These are phyloP conservation scores for Aspergillus mulundensis DNA, from an alignment of 495 filamentous ascomycete genomes.

Conservation along the genomic window DNA sequence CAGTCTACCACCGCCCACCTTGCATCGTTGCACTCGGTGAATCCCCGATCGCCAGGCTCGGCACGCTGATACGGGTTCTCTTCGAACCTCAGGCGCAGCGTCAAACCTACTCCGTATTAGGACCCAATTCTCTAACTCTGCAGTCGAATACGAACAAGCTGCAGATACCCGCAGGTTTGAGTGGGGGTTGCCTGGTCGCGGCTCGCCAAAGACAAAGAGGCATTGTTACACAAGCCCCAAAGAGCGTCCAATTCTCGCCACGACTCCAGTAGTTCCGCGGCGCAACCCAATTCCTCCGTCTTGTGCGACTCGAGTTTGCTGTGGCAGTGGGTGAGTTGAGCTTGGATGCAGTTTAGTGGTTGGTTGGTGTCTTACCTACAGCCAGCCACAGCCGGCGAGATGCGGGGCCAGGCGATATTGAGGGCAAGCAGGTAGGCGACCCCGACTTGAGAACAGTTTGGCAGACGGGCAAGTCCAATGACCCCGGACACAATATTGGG, in stretches of 20 bases:
- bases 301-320: background rate
- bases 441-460: no score
- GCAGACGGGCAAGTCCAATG: no score
- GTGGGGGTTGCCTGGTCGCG: no score
- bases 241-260: background rate
- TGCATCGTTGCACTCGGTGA: no score
- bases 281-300: background rate
- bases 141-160: background rate
- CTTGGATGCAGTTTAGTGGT: background rate
- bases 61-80: no score
- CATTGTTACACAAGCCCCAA: background rate
- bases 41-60: no score
- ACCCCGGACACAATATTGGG: no score
- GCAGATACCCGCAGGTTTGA: background rate
- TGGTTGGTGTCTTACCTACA: background rate
- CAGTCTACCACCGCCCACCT: no score
- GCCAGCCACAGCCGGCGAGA: background rate
- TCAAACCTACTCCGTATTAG: background rate
- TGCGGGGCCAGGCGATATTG: background rate
- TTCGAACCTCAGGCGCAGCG: background rate
- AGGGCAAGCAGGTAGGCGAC: background rate
- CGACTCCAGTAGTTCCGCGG: background rate
- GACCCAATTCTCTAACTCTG: background rate
- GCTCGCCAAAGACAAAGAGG: background rate
- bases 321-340: background rate